Percentiles rank a stretch among this genome's conserved stretches.
These are phyloP conservation scores for Penicillium sp. DNA, from an alignment of 2,329 filamentous ascomycete species.

Conservation along the genomic window DNA sequence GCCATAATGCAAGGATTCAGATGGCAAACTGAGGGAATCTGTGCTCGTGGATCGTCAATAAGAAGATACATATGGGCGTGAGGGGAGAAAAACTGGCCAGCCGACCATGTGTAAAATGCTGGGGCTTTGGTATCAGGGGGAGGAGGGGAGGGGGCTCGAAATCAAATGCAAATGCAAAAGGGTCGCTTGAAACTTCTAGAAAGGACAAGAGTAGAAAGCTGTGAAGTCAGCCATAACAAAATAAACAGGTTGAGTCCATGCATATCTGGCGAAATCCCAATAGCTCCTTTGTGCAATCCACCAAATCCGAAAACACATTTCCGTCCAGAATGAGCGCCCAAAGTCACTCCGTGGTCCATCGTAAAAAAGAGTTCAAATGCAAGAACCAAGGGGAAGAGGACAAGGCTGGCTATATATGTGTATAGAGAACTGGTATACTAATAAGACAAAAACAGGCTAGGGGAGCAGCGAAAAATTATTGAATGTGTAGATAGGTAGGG, in stretches of 20 bases:
- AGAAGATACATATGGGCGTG: slow-evolving; percentile 12
- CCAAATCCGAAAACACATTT: not conserved
- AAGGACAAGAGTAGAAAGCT: not conserved
- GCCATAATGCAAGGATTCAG: slow-evolving; percentile 27
- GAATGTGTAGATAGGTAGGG: not conserved
- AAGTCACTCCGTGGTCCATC: slow-evolving; percentile 10
- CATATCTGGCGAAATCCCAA: not conserved
- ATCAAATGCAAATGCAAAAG: slow-evolving; percentile 15
- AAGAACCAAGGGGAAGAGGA: not conserved
- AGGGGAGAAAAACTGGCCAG: slow-evolving; percentile 11
- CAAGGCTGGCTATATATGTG: not conserved
- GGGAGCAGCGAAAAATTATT: not conserved
- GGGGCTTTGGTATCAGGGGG: slow-evolving; percentile 2
- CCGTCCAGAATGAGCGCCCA: not conserved
- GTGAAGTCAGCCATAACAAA: not conserved
- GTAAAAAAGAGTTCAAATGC: slow-evolving; percentile 1
- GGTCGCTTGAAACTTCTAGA: not conserved
- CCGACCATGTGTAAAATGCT: slow-evolving; percentile 14
- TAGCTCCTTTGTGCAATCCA: slow-evolving; percentile 3
- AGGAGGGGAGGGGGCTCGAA: no score
- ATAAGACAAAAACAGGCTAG: slow-evolving; percentile 5
- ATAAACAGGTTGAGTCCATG: not conserved
- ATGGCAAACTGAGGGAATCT: slow-evolving; percentile 23
- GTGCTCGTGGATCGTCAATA: slow-evolving; percentile 6
- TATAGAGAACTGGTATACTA: not conserved